Evolutionary conservation across 345 rosid genomes (phyloP).

Genomic region (Acer campestre): DNA sequence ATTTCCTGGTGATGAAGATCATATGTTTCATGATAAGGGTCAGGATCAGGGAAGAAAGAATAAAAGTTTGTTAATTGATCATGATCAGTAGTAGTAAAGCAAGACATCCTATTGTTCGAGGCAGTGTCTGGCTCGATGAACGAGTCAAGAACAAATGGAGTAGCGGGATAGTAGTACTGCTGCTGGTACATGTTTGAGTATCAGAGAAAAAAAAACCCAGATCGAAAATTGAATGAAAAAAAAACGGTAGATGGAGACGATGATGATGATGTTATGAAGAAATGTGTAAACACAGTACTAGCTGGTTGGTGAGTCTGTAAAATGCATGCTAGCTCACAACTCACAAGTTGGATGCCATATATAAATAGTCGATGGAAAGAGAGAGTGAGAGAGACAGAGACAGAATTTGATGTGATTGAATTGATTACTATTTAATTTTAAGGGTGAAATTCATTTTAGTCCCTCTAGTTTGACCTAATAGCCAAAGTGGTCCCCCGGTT

Average conservation of each 20-base stretch:
- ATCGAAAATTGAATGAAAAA: neutral
- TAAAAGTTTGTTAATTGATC: neutral
- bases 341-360: neutral
- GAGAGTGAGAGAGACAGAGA: neutral
- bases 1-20: neutral
- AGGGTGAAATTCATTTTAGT: no score
- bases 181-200: slow-evolving; percentile 15
- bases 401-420: neutral
- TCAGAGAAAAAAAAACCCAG: neutral
- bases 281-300: no score
- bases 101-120: neutral
- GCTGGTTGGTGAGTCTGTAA: neutral
- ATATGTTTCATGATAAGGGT: neutral
- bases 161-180: neutral
- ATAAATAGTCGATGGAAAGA: neutral
- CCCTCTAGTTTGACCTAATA: no score
- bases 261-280: no score
- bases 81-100: neutral
- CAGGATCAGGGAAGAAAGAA: neutral
- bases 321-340: neutral
- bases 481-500: no score
- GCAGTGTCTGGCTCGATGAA: slow-evolving; percentile 5
- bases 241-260: neutral
- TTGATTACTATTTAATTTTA: no score
- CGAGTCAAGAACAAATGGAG: slow-evolving; percentile 1